Percentiles rank a stretch among this genome's conserved stretches.
These are phyloP conservation scores for Phytophthora uliginosa DNA, from an alignment of 352 stramenopile genomes.

Conservation along the genomic window DNA sequence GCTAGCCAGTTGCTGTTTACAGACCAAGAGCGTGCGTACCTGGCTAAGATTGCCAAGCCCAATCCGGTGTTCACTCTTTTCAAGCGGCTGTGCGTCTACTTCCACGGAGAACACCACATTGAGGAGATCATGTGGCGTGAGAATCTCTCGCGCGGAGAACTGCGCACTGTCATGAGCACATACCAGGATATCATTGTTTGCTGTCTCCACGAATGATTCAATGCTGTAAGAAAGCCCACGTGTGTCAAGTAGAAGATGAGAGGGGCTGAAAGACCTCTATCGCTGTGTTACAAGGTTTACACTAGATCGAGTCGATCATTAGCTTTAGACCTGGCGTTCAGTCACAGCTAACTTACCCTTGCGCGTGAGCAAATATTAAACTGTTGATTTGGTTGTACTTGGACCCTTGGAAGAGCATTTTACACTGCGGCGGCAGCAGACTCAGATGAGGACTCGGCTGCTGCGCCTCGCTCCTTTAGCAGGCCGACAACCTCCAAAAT, in stretches of 20 bases:
- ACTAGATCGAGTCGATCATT: constrained; percentile 2
- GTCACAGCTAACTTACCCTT: constrained; percentile 4
- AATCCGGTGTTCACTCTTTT: constrained; percentile 87
- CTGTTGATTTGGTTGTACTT: constrained; percentile 4
- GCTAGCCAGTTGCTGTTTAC: constrained; percentile 60
- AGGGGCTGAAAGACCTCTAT: background rate
- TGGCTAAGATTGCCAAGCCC: constrained; percentile 85
- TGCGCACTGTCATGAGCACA: constrained; percentile 85
- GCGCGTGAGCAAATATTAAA: constrained; percentile 9
- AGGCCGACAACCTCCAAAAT: constrained; percentile 71
- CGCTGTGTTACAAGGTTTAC: constrained; percentile 3
- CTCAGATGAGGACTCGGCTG: constrained; percentile 20
- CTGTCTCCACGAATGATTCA: constrained; percentile 75
- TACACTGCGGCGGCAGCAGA: constrained; percentile 8
- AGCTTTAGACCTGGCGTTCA: constrained; percentile 15
- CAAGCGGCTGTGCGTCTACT: constrained; percentile 86
- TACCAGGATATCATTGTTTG: constrained; percentile 90
- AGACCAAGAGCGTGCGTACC: constrained; percentile 76
- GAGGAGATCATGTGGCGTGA: constrained; percentile 94
- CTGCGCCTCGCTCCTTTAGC: constrained; percentile 31
- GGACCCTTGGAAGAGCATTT: constrained; percentile 2
- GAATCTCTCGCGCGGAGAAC: constrained; percentile 82
- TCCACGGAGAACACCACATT: constrained; percentile 88
- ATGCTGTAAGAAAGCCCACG: background rate
- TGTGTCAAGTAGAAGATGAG: background rate